These are phyloP conservation scores for Cladosporium sp. DNA, from an alignment of 2,329 filamentous ascomycete species.

Conservation along the genomic window DNA sequence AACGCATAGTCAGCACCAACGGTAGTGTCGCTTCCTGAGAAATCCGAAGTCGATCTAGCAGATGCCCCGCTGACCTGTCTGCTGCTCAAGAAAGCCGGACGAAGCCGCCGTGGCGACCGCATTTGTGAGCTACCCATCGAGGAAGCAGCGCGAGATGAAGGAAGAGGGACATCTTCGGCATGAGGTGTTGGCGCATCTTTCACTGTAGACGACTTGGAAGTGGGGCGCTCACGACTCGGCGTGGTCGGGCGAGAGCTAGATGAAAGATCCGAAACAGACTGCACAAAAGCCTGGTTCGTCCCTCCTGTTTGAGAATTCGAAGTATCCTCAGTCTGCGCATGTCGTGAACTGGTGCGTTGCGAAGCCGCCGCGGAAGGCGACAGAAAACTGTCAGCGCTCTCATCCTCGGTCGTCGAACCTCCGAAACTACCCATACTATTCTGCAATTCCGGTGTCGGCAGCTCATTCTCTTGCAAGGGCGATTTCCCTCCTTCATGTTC, in stretches of 20 bases:
- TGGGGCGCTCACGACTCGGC: slow-evolving; percentile 11
- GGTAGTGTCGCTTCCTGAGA: slow-evolving; percentile 70
- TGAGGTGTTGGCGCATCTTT: background rate
- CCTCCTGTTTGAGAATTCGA: background rate
- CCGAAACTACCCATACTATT: slow-evolving; percentile 15
- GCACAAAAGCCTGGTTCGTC: slow-evolving; percentile 2
- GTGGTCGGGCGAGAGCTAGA: background rate
- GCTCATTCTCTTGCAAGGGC: background rate
- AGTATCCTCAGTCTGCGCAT: background rate
- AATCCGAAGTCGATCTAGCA: slow-evolving; percentile 55
- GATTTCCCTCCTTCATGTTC: background rate
- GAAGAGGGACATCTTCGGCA: slow-evolving; percentile 9
- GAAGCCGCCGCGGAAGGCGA: slow-evolving; percentile 11
- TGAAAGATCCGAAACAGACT: slow-evolving; percentile 7
- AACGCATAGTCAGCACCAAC: slow-evolving; percentile 74
- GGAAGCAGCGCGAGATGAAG: slow-evolving; percentile 7
- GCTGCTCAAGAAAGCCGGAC: slow-evolving; percentile 53
- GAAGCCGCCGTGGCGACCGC: slow-evolving; percentile 8
- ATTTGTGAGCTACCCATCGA: slow-evolving; percentile 3
- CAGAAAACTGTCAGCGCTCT: slow-evolving; percentile 2
- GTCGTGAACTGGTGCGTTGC: background rate
- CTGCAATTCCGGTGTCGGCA: slow-evolving; percentile 14
- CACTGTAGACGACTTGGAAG: slow-evolving; percentile 19
- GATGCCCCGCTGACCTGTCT: slow-evolving; percentile 55
- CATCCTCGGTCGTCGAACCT: slow-evolving; percentile 1